Conservation (phyloP, 495 filamentous ascomycete species). For the Lichenothelia convexa region DNA sequence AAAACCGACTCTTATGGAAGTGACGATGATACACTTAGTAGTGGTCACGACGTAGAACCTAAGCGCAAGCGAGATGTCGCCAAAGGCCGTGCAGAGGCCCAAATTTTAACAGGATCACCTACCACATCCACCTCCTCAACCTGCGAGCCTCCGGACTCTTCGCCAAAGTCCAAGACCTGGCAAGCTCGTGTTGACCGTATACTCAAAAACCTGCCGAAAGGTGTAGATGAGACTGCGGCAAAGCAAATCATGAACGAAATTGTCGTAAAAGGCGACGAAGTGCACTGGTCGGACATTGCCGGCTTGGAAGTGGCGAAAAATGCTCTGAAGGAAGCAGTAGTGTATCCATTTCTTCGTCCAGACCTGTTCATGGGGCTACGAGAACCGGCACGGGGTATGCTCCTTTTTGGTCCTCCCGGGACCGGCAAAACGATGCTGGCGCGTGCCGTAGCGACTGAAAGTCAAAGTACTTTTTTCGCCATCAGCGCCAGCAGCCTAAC, state of each 20-base stretch:
- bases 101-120: neutral
- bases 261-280: constrained; percentile 82
- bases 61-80: constrained; percentile 1
- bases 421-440: constrained; percentile 99
- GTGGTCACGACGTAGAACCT: constrained; percentile 19
- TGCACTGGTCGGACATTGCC: constrained; percentile 89
- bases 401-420: constrained; percentile 89
- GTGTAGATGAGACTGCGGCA: constrained; percentile 64
- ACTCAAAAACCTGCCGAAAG: constrained; percentile 57
- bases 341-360: constrained; percentile 91
- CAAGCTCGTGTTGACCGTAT: constrained; percentile 38
- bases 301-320: constrained; percentile 81
- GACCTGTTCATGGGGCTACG: constrained; percentile 91
- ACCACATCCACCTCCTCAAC: constrained; percentile 3
- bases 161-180: constrained; percentile 16
- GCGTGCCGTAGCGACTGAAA: constrained; percentile 86
- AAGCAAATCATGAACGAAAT: constrained; percentile 93
- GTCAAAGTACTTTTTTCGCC: constrained; percentile 89
- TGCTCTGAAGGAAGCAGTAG: constrained; percentile 86
- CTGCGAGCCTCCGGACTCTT: constrained; percentile 12
- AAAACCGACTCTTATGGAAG: neutral
- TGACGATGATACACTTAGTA: constrained; percentile 6
- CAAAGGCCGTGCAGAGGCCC: constrained; percentile 2
- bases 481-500: constrained; percentile 88
- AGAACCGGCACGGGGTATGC: constrained; percentile 86